Conservation (phyloP, 2,329 filamentous ascomycete species). For the Exophiala sideris region DNA sequence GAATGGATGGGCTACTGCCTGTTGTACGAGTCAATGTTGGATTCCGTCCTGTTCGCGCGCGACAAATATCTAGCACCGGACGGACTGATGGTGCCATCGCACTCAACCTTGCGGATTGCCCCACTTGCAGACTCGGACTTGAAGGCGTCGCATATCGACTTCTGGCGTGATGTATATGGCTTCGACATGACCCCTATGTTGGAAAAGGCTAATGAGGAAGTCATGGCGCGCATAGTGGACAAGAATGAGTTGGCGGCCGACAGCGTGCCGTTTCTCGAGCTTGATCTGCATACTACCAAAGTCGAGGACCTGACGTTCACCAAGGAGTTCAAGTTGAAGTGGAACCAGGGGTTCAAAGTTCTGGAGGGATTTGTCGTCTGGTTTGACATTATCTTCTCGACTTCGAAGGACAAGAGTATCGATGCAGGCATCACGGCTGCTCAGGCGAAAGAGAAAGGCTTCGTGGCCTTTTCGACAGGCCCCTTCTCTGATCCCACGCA, state of each 20-base stretch:
- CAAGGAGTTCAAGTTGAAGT: conserved; percentile 60
- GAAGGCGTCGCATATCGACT: conserved; percentile 71
- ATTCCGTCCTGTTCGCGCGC: conserved; percentile 82
- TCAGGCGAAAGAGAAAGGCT: conserved; percentile 61
- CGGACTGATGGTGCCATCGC: conserved; percentile 81
- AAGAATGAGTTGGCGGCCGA: conserved; percentile 53
- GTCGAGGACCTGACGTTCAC: conserved; percentile 73
- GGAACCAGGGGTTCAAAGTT: conserved; percentile 28
- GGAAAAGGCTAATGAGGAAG: conserved; percentile 67
- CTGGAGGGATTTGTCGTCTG: conserved; percentile 88
- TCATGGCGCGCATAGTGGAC: conserved; percentile 71
- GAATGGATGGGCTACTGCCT: conserved; percentile 98
- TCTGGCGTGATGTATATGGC: conserved; percentile 91
- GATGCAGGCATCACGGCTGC: conserved; percentile 57
- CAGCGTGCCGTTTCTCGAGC: conserved; percentile 65
- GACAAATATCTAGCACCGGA: conserved; percentile 78
- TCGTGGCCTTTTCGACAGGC: conserved; percentile 82
- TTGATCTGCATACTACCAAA: conserved; percentile 72
- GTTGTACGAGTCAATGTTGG: conserved; percentile 93
- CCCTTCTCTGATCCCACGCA: conserved; percentile 75
- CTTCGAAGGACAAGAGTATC: conserved; percentile 50
- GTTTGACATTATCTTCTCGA: conserved; percentile 91
- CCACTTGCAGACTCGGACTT: conserved; percentile 76
- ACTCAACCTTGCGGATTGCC: conserved; percentile 77
- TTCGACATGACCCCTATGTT: conserved; percentile 95